Evolutionary conservation across 2,329 filamentous ascomycete species (phyloP).

Genomic region (Calonectria hawksworthii): DNA sequence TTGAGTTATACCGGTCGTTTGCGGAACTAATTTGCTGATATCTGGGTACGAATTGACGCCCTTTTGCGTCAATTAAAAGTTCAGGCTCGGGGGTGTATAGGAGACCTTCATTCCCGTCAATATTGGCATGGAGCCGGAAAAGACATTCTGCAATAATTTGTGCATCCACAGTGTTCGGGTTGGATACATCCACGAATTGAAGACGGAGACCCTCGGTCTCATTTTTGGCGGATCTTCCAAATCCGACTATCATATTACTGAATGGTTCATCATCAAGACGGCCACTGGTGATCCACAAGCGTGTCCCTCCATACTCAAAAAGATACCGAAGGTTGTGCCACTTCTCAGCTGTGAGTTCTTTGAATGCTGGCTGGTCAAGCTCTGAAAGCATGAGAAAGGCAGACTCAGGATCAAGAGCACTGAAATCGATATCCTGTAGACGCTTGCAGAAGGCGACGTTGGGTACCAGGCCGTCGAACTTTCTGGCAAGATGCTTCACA

Average conservation of each 20-base stretch:
- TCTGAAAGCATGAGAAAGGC: not conserved
- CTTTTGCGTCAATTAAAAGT: not conserved
- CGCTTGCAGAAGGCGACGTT: not conserved
- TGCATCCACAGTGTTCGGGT: not conserved
- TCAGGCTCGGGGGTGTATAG: not conserved
- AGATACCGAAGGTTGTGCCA: not conserved
- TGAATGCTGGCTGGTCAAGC: not conserved
- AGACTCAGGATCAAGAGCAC: not conserved
- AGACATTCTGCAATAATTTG: not conserved
- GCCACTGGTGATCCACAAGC: not conserved
- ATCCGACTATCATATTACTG: not conserved
- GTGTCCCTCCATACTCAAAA: not conserved
- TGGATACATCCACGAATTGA: not conserved
- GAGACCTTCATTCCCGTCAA: not conserved
- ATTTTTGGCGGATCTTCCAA: not conserved
- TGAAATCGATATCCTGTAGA: not conserved
- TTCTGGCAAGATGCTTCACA: not conserved
- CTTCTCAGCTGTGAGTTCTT: not conserved
- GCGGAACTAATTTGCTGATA: not conserved
- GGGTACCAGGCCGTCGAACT: not conserved
- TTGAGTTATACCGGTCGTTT: not conserved
- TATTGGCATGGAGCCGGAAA: not conserved
- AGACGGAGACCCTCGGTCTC: not conserved
- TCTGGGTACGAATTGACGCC: not conserved
- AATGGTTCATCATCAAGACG: not conserved